phyloP scores from a whole-genome alignment of 164 flowering plant genomes.

The Annona cherimola region DNA sequence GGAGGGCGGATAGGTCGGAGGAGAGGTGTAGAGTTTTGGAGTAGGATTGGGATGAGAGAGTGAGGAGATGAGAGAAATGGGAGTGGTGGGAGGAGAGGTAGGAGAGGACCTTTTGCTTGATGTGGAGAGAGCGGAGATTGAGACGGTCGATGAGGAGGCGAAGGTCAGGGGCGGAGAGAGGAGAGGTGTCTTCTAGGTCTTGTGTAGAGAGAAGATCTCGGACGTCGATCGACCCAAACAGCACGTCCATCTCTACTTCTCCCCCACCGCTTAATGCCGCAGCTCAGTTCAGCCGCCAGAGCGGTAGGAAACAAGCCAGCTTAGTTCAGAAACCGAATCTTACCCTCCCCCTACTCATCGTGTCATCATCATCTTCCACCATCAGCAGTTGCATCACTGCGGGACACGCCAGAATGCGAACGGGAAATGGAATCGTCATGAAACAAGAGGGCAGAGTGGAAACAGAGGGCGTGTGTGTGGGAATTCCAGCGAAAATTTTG shows the following conservation, averaged over 20 bases:
- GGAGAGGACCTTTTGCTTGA: conserved; percentile 57
- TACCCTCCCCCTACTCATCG: too few relatives aligned
- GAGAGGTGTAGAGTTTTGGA: conserved; percentile 33
- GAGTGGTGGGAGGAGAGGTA: conserved; percentile 59
- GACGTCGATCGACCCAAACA: conserved; percentile 58
- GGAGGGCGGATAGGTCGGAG: conserved; percentile 24
- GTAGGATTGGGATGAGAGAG: conserved; percentile 40
- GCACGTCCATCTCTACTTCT: conserved; percentile 37
- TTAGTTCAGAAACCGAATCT: too few relatives aligned
- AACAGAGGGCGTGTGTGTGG: too few relatives aligned
- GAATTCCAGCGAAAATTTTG: too few relatives aligned
- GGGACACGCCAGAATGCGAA: too few relatives aligned
- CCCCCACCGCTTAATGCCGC: not conserved
- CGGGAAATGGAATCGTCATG: too few relatives aligned
- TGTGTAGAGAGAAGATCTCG: conserved; percentile 68
- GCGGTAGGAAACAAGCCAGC: not conserved
- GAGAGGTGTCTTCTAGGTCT: conserved; percentile 54
- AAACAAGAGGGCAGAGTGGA: too few relatives aligned
- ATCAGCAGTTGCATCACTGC: too few relatives aligned
- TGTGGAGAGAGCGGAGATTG: conserved; percentile 61
- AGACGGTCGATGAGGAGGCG: conserved; percentile 83
- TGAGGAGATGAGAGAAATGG: conserved; percentile 61
- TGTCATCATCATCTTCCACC: too few relatives aligned
- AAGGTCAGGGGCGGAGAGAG: conserved; percentile 95
- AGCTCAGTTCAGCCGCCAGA: too few relatives aligned